Percentiles rank a stretch among this genome's conserved stretches.
Evolutionary conservation across 164 flowering plant species (phyloP).

Genomic region (Paratinospora sagittata): DNA sequence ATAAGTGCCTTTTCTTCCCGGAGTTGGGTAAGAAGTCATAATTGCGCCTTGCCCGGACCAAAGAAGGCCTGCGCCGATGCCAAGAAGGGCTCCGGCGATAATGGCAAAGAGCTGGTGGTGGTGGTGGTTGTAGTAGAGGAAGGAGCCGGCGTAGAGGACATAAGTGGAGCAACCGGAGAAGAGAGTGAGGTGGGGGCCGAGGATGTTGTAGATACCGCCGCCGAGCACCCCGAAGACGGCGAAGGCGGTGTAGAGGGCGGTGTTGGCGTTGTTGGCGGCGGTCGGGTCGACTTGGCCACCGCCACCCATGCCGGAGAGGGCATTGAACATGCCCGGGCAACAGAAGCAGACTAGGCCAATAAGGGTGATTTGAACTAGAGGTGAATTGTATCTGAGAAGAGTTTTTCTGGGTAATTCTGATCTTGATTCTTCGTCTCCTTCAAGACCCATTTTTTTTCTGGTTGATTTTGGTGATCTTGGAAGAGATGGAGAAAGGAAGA

Average conservation of each 20-base stretch:
- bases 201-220: slow-evolving; percentile 83
- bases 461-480: slow-evolving; percentile 3
- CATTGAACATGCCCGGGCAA: slow-evolving; percentile 98
- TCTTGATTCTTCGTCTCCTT: slow-evolving; percentile 25
- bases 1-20: slow-evolving; percentile 60
- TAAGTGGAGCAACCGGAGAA: slow-evolving; percentile 68
- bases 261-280: slow-evolving; percentile 87
- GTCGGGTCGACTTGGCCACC: slow-evolving; percentile 87
- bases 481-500: not conserved
- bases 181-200: slow-evolving; percentile 74
- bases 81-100: slow-evolving; percentile 70
- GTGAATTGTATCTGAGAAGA: slow-evolving; percentile 69
- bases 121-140: slow-evolving; percentile 76
- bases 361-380: slow-evolving; percentile 57
- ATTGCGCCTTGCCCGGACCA: slow-evolving; percentile 96
- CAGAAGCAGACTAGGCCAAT: slow-evolving; percentile 93
- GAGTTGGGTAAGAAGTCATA: slow-evolving; percentile 88
- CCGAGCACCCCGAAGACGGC: slow-evolving; percentile 81
- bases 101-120: slow-evolving; percentile 58
- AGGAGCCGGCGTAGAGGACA: slow-evolving; percentile 71
- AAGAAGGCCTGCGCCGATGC: slow-evolving; percentile 84
- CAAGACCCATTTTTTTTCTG: slow-evolving; percentile 18
- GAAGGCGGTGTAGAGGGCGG: slow-evolving; percentile 87
- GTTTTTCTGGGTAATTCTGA: not conserved
- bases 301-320: slow-evolving; percentile 92